Evolutionary conservation across 2,329 filamentous ascomycete species (phyloP).

Genomic region (Atkinsonella texensis): DNA sequence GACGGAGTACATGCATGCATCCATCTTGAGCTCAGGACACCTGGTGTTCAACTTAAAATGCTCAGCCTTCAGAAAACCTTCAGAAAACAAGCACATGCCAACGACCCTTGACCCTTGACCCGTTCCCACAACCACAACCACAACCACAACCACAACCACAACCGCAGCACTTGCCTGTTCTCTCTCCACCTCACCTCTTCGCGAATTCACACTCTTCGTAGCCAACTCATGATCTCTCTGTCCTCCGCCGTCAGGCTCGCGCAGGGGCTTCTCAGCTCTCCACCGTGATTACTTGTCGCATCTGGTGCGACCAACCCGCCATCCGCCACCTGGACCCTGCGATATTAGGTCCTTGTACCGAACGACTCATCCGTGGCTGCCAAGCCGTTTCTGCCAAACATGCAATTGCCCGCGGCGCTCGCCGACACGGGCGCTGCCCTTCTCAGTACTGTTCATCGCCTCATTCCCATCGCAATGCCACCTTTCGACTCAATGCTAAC

Average conservation of each 20-base stretch:
- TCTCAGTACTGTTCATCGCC: constrained; percentile 15
- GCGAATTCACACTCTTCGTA: not conserved
- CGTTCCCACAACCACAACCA: not conserved
- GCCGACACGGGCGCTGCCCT: constrained; percentile 20
- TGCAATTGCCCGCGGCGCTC: constrained; percentile 15
- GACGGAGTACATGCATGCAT: not conserved
- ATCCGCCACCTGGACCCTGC: not conserved
- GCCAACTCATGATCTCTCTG: constrained; percentile 12
- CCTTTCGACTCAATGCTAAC: not conserved
- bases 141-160: no score
- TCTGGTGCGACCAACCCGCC: not conserved
- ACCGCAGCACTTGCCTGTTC: not conserved
- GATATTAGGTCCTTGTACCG: not conserved
- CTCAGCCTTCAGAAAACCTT: not conserved
- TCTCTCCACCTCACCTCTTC: not conserved
- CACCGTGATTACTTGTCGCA: not conserved
- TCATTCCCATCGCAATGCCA: not conserved
- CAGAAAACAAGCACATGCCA: no score
- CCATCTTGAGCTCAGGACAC: not conserved
- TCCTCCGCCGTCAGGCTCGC: constrained; percentile 13
- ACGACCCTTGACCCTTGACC: not conserved
- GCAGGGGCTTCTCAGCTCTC: constrained; percentile 7
- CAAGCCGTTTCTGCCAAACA: constrained; percentile 6
- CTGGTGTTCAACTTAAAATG: not conserved
- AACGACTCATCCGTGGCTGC: not conserved